These are phyloP conservation scores for Penicillium janthinellum DNA, from an alignment of 2,329 filamentous ascomycete species.

Conservation along the genomic window DNA sequence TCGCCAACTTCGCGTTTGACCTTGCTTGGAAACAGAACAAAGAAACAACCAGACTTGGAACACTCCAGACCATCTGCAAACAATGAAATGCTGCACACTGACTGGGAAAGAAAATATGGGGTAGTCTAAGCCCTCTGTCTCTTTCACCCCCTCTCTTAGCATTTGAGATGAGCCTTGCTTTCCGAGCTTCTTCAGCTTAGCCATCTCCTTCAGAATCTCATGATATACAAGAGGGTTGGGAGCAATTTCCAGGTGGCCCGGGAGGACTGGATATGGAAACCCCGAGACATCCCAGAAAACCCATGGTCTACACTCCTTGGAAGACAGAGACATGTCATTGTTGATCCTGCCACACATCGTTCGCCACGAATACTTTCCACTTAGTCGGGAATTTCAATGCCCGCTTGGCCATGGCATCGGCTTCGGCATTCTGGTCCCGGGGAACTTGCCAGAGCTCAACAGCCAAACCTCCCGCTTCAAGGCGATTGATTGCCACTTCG, in stretches of 20 bases:
- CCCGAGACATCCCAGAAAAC: background rate
- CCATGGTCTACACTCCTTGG: background rate
- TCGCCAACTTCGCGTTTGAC: constrained; percentile 3
- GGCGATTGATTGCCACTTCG: background rate
- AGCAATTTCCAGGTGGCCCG: background rate
- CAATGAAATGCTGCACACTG: background rate
- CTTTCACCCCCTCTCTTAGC: background rate
- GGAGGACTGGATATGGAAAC: background rate
- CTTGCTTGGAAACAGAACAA: background rate
- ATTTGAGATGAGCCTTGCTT: background rate
- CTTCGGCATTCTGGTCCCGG: background rate
- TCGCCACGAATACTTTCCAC: background rate
- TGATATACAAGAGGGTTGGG: no score
- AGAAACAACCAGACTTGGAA: background rate
- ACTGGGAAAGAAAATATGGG: background rate
- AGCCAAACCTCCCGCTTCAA: background rate
- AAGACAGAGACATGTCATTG: background rate
- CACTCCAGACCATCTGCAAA: background rate
- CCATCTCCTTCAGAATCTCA: no score
- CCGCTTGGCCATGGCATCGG: background rate
- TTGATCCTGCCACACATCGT: background rate
- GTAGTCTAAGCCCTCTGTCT: no score
- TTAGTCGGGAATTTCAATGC: background rate
- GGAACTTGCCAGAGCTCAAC: background rate
- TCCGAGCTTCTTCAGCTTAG: no score